A percentile compares a stretch with the other conserved stretches of the same genome.
Evolutionary conservation across 2,329 filamentous ascomycete species (phyloP).

Genomic region (Cylindrodendrum hubeiense): DNA sequence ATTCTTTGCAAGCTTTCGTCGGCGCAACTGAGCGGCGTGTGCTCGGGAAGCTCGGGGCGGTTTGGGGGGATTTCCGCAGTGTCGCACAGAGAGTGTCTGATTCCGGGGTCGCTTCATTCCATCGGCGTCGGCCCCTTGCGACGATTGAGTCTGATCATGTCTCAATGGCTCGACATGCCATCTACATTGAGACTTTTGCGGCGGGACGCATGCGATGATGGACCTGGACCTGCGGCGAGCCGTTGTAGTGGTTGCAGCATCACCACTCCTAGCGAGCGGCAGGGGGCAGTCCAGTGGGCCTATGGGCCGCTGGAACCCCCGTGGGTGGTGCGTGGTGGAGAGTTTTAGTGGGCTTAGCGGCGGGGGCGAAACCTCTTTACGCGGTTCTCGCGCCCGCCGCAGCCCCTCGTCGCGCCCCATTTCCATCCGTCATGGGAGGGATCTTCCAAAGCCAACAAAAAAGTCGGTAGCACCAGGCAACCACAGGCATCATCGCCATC

Average conservation of each 20-base stretch:
- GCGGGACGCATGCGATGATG: conserved; percentile 7
- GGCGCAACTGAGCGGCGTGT: conserved; percentile 35
- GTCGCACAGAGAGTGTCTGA: conserved; percentile 7
- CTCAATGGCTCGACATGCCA: conserved; percentile 30
- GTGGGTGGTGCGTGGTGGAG: conserved; percentile 13
- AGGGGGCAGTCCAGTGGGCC: conserved; percentile 27
- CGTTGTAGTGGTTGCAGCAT: conserved; percentile 36
- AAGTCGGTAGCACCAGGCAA: conserved; percentile 47
- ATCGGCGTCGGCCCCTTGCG: background rate
- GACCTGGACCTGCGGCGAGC: conserved; percentile 33
- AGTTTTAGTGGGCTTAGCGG: conserved; percentile 42
- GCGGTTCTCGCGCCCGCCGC: conserved; percentile 40
- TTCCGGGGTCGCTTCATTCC: conserved; percentile 11
- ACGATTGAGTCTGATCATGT: conserved; percentile 16
- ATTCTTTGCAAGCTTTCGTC: conserved; percentile 31
- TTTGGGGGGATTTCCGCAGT: conserved; percentile 7
- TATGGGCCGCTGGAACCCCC: conserved; percentile 9
- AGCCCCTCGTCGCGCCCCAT: conserved; percentile 46
- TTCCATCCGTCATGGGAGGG: conserved; percentile 39
- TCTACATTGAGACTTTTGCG: conserved; percentile 19
- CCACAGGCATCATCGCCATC: conserved; percentile 44
- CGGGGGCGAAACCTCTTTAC: conserved; percentile 45
- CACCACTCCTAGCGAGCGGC: conserved; percentile 31
- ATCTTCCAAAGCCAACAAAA: conserved; percentile 40
- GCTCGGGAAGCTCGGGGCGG: background rate